Conservation (phyloP, 192 early-diverging fungal genomes). For the Rhizophagus sp. region DNA sequence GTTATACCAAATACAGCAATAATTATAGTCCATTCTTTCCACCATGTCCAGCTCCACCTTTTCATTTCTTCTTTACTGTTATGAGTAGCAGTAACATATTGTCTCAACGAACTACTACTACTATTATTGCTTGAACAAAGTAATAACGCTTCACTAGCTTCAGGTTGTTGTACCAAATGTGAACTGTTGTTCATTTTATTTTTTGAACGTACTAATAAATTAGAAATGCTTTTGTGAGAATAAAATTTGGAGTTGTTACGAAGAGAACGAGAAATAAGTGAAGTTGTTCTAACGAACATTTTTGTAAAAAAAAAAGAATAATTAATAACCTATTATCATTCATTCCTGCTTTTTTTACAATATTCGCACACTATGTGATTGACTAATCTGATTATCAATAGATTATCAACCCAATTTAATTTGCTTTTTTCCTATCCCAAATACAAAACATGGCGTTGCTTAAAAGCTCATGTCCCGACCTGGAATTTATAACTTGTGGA, state of each 20-base stretch:
- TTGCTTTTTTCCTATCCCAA: not conserved
- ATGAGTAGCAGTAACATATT: not conserved
- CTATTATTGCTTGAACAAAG: not conserved
- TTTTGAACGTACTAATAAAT: not conserved
- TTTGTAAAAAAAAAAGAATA: not conserved
- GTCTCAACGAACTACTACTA: not conserved
- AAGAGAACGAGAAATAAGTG: not conserved
- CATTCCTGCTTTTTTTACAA: too few relatives aligned
- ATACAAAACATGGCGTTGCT: slow-evolving; percentile 43
- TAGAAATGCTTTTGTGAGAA: not conserved
- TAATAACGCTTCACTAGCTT: not conserved
- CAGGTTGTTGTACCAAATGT: not conserved
- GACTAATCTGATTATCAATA: too few relatives aligned
- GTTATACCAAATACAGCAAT: slow-evolving; percentile 44
- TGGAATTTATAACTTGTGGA: slow-evolving; percentile 91
- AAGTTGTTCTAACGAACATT: not conserved
- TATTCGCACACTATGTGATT: too few relatives aligned
- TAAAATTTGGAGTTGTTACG: not conserved
- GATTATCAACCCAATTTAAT: too few relatives aligned
- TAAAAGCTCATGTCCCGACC: slow-evolving; percentile 83
- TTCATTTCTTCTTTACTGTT: not conserved
- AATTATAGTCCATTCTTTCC: slow-evolving; percentile 33
- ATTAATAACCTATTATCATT: not conserved
- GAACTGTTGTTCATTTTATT: not conserved
- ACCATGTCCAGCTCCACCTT: slow-evolving; percentile 30